Evolutionary conservation across 345 rosid genomes (phyloP).

Genomic region (Camelina sativa): DNA sequence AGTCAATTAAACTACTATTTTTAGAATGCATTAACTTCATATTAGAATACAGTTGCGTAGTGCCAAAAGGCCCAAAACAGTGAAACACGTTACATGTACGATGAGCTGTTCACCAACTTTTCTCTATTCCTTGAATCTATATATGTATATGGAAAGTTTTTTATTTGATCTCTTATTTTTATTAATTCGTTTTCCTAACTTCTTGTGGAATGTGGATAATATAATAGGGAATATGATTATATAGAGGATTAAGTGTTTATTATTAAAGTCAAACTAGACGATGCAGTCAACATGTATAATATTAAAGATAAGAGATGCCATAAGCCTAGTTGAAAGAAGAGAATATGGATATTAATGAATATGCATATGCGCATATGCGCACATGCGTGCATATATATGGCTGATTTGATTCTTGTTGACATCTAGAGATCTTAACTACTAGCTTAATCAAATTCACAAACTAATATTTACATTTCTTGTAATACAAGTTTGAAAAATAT

Average conservation of each 20-base stretch:
- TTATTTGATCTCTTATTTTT: not conserved
- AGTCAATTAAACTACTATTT: slow-evolving; percentile 5
- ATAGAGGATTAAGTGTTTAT: not conserved
- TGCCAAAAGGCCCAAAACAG: slow-evolving; percentile 8
- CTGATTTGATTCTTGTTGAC: slow-evolving; percentile 37
- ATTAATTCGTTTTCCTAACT: not conserved
- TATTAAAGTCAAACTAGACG: slow-evolving; percentile 24
- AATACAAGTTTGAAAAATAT: slow-evolving; percentile 27
- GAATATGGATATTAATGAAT: slow-evolving; percentile 34
- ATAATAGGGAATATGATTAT: not conserved
- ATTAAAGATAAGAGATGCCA: slow-evolving; percentile 21
- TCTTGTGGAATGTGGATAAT: not conserved
- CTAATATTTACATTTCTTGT: slow-evolving; percentile 23
- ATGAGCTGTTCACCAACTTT: slow-evolving; percentile 30
- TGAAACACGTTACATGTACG: slow-evolving; percentile 23
- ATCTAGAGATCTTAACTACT: slow-evolving; percentile 34
- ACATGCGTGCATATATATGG: slow-evolving; percentile 36
- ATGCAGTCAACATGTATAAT: slow-evolving; percentile 18
- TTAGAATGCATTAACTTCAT: slow-evolving; percentile 17
- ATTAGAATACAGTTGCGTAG: slow-evolving; percentile 9
- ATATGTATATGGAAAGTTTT: not conserved
- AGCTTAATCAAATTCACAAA: not conserved
- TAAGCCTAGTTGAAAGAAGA: slow-evolving; percentile 16
- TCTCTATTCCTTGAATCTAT: not conserved
- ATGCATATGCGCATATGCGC: slow-evolving; percentile 46